phyloP scores from a whole-genome alignment of 495 filamentous ascomycete genomes.

The Talaromyces trachyspermus region DNA sequence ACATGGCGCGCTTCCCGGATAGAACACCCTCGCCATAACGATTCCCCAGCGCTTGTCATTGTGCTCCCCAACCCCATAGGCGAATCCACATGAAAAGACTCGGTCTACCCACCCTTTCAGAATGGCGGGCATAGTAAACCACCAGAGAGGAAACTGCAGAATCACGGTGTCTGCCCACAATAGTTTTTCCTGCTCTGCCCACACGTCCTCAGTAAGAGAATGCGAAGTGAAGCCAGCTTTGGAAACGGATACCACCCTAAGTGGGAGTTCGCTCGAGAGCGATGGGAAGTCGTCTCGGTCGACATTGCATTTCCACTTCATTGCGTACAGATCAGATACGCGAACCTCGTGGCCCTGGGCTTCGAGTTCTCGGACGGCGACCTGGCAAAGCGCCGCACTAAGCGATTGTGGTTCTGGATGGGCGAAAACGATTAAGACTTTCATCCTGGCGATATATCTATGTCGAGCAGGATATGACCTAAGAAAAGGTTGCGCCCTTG shows the following conservation, averaged over 20 bases:
- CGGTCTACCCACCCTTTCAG: background rate
- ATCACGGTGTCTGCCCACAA: background rate
- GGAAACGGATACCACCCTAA: background rate
- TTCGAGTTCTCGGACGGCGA: background rate
- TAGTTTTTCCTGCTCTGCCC: background rate
- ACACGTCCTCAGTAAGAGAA: background rate
- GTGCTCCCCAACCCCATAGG: background rate
- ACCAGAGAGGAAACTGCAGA: background rate
- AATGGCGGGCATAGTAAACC: background rate
- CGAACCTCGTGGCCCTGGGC: background rate
- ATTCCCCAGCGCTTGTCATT: background rate
- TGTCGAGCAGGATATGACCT: too few species aligned
- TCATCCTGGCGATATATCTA: background rate
- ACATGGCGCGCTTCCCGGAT: background rate
- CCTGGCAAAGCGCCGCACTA: background rate
- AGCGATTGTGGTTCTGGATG: background rate
- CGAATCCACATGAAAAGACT: background rate
- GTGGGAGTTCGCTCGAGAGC: background rate
- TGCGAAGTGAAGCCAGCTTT: background rate
- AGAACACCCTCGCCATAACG: background rate
- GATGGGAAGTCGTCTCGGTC: background rate
- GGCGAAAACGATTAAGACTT: background rate
- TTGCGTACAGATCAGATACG: background rate
- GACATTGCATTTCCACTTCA: background rate
- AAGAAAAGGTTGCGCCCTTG: background rate